Percentiles rank a stretch among this genome's conserved stretches.
Conservation (phyloP, 768 basidiomycete genomes). For the Fistulinella prunicolor region DNA sequence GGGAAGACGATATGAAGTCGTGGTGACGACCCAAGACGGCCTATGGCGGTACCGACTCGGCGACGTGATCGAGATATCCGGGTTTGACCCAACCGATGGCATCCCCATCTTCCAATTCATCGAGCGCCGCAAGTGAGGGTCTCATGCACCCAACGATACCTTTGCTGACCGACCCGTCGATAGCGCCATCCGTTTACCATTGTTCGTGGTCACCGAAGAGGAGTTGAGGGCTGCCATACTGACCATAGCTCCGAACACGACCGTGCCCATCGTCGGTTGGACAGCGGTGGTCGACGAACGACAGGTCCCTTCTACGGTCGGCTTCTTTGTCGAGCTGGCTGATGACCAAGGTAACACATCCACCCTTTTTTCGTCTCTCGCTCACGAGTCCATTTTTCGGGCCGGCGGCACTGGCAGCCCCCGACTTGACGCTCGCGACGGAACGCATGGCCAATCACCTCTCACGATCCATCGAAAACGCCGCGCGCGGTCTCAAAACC, state of each 20-base stretch:
- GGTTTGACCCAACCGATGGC: too few species aligned
- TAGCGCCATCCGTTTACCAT: not conserved
- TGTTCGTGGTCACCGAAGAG: not conserved
- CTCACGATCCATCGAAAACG: not conserved
- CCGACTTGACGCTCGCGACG: not conserved
- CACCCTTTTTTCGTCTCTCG: not conserved
- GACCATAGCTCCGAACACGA: not conserved
- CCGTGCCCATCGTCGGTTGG: not conserved
- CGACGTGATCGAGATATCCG: too few species aligned
- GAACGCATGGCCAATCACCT: not conserved
- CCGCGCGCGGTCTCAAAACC: not conserved
- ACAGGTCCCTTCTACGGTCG: not conserved
- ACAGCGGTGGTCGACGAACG: not conserved
- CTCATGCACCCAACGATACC: not conserved
- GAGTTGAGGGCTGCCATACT: not conserved
- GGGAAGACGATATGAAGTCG: not conserved
- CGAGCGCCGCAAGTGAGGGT: not conserved
- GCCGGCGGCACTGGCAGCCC: not conserved
- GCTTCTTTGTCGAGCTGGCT: not conserved
- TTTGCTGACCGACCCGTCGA: not conserved
- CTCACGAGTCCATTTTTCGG: too few species aligned
- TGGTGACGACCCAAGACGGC: too few species aligned
- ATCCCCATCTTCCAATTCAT: not conserved
- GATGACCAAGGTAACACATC: not conserved
- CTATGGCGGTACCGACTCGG: too few species aligned